phyloP scores from a whole-genome alignment of 1,284 basidiomycete species.

The Meira miltonrushii region DNA sequence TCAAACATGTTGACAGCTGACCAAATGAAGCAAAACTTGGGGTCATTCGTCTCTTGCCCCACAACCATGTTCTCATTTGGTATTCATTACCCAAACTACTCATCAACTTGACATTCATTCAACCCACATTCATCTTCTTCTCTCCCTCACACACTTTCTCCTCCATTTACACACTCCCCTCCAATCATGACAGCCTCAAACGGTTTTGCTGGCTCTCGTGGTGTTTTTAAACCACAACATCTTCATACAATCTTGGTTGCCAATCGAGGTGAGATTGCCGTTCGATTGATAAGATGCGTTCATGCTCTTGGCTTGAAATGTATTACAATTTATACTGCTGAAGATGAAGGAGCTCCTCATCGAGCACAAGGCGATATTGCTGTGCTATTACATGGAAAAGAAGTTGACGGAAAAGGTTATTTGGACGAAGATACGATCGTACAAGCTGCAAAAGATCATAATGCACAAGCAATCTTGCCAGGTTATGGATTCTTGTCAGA shows the following conservation, averaged over 20 bases:
- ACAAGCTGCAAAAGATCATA: constrained; percentile 14
- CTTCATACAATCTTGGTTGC: constrained; percentile 46
- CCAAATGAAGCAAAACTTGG: too few species aligned
- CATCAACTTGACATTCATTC: too few species aligned
- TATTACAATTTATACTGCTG: constrained; percentile 59
- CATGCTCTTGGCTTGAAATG: constrained; percentile 58
- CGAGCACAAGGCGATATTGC: constrained; percentile 14
- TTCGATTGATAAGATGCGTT: constrained; percentile 61
- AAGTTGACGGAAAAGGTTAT: constrained; percentile 54
- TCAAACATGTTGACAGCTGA: too few species aligned
- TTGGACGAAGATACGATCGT: constrained; percentile 20
- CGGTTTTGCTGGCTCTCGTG: background rate
- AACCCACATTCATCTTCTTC: too few species aligned
- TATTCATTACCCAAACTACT: too few species aligned
- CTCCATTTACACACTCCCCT: too few species aligned
- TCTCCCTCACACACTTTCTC: too few species aligned
- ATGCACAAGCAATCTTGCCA: constrained; percentile 57
- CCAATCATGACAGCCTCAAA: background rate
- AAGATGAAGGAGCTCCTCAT: constrained; percentile 60
- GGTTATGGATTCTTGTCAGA: constrained; percentile 69
- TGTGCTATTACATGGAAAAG: constrained; percentile 41
- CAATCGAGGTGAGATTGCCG: constrained; percentile 60
- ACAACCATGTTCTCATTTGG: too few species aligned
- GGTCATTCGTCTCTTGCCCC: too few species aligned
- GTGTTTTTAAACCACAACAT: background rate